These are phyloP conservation scores for Russula griseocarnosa DNA, from an alignment of 768 basidiomycete species.

Conservation along the genomic window DNA sequence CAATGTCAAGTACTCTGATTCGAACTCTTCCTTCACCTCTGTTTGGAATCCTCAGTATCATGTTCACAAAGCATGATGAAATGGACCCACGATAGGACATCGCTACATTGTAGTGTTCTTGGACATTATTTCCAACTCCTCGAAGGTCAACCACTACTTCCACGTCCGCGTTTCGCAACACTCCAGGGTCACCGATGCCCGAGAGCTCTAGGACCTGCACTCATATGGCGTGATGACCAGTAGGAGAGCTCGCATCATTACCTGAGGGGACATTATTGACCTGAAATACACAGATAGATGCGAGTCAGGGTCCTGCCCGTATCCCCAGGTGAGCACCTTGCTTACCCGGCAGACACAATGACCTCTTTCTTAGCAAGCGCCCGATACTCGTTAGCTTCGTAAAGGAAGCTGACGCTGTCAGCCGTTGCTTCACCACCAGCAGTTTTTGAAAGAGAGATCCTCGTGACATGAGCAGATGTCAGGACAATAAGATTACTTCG, in stretches of 20 bases:
- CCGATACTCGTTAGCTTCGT: constrained; percentile 11
- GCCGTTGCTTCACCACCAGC: constrained; percentile 4
- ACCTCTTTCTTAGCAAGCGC: constrained; percentile 22
- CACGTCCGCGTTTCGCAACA: constrained; percentile 19
- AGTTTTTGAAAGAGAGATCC: constrained; percentile 9
- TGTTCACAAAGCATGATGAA: neutral
- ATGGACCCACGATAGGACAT: constrained; percentile 14
- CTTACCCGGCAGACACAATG: constrained; percentile 27
- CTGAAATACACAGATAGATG: constrained; percentile 1
- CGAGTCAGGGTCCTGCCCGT: neutral
- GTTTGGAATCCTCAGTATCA: neutral
- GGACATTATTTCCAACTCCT: constrained; percentile 26
- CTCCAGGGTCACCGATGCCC: constrained; percentile 22
- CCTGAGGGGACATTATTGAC: constrained; percentile 23
- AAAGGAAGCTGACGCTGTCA: constrained; percentile 19
- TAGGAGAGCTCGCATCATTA: neutral
- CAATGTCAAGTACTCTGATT: constrained; percentile 10
- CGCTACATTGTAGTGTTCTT: constrained; percentile 19
- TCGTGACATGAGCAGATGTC: constrained; percentile 23
- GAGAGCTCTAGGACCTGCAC: constrained; percentile 26
- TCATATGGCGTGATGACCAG: neutral
- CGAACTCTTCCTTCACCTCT: constrained; percentile 22
- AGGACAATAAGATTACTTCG: constrained; percentile 30
- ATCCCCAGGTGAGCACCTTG: no score
- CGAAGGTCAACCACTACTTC: constrained; percentile 12